Conservation (phyloP, 352 stramenopile species). For the Phytophthora kernoviae region DNA sequence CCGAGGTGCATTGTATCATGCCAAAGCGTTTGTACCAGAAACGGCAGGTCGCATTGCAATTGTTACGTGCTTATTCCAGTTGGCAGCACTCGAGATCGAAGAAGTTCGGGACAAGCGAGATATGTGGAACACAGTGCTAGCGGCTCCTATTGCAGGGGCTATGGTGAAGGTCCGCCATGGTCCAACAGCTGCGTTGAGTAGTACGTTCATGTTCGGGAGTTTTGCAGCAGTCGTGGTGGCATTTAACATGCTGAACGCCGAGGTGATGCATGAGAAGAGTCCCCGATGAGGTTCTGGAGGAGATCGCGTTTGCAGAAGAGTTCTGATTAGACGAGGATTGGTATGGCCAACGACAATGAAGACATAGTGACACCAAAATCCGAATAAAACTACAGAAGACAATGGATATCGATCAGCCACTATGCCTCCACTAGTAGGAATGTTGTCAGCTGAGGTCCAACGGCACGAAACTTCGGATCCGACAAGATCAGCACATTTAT, state of each 20-base stretch:
- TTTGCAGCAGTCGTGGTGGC: constrained; percentile 47
- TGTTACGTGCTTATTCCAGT: constrained; percentile 44
- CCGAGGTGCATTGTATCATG: constrained; percentile 37
- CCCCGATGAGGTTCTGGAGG: constrained; percentile 44
- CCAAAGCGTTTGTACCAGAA: constrained; percentile 35
- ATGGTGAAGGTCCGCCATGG: constrained; percentile 36
- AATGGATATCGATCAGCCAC: background rate
- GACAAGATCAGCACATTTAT: constrained; percentile 6
- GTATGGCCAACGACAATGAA: no score
- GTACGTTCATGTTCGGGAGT: constrained; percentile 39
- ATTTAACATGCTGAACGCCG: constrained; percentile 34
- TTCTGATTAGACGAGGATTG: no score
- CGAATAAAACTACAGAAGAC: background rate
- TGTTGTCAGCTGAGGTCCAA: no score
- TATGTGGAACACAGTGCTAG: constrained; percentile 45
- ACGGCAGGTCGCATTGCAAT: constrained; percentile 46
- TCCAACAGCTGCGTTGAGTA: constrained; percentile 29
- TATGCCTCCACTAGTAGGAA: constrained; percentile 12
- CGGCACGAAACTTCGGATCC: background rate
- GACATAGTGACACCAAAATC: constrained; percentile 15
- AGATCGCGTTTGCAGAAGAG: constrained; percentile 52
- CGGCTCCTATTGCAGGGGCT: constrained; percentile 33
- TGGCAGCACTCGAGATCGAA: constrained; percentile 30
- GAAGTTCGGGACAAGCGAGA: constrained; percentile 29
- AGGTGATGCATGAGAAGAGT: constrained; percentile 34